Conservation (phyloP, 331 rosid species). For the Acacia concinna region DNA sequence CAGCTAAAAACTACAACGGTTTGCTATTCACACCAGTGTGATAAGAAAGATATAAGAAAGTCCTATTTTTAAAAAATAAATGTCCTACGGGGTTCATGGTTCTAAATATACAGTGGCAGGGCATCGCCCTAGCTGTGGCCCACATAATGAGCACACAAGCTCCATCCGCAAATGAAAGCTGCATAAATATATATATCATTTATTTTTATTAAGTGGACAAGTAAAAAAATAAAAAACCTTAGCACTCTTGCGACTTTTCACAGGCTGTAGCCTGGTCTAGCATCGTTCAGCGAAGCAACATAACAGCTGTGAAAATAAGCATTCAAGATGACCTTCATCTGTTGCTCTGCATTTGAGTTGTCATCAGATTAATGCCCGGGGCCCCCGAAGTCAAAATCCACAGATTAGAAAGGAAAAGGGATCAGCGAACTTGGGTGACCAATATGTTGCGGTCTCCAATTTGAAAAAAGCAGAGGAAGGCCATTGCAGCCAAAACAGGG, state of each 20-base stretch:
- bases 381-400: background rate
- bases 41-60: background rate
- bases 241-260: background rate
- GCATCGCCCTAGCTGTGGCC: background rate
- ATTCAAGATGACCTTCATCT: background rate
- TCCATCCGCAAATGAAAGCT: slow-evolving; percentile 19
- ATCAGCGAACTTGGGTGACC: slow-evolving; percentile 24
- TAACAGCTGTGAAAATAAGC: slow-evolving; percentile 21
- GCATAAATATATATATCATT: background rate
- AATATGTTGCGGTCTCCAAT: slow-evolving; percentile 13
- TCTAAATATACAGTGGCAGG: slow-evolving; percentile 17
- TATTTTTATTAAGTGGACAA: slow-evolving; percentile 20
- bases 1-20: background rate
- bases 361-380: slow-evolving; percentile 22
- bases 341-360: slow-evolving; percentile 5
- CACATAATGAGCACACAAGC: slow-evolving; percentile 1
- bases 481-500: slow-evolving; percentile 22
- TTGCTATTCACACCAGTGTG: slow-evolving; percentile 22
- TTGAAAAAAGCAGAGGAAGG: slow-evolving; percentile 25
- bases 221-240: background rate
- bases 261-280: background rate
- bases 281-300: slow-evolving; percentile 17
- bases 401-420: background rate
- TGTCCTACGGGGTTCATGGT: background rate
- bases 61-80: background rate